phyloP scores from a whole-genome alignment of 331 rosid genomes.

The Ulmus americana region DNA sequence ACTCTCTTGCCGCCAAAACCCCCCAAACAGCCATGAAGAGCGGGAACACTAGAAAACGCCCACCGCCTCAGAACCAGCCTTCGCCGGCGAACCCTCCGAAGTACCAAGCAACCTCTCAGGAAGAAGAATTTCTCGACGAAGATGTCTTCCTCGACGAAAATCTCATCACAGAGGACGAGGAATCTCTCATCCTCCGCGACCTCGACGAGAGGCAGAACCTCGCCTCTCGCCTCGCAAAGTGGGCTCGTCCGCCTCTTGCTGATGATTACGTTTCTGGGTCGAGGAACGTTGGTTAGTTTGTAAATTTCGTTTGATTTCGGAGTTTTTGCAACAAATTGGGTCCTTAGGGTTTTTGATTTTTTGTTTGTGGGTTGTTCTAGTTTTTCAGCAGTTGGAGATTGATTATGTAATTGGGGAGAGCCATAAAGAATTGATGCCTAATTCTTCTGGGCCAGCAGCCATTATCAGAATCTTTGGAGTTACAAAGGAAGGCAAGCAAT shows the following conservation, averaged over 20 bases:
- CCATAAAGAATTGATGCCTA: slow-evolving; percentile 54
- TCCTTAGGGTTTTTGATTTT: slow-evolving; percentile 10
- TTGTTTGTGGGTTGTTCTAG: slow-evolving; percentile 27
- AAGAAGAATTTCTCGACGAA: slow-evolving; percentile 82
- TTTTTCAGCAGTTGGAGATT: slow-evolving; percentile 86
- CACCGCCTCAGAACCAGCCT: slow-evolving; percentile 37
- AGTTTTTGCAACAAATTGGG: slow-evolving; percentile 5
- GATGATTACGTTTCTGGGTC: slow-evolving; percentile 48
- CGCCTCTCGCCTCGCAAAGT: slow-evolving; percentile 58
- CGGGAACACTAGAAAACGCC: slow-evolving; percentile 51
- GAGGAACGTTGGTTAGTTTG: slow-evolving; percentile 51
- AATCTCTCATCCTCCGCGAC: slow-evolving; percentile 75
- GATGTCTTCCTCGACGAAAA: slow-evolving; percentile 74
- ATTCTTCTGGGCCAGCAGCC: slow-evolving; percentile 69
- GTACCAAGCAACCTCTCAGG: slow-evolving; percentile 48
- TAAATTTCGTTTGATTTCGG: slow-evolving; percentile 5
- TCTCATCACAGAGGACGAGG: slow-evolving; percentile 63
- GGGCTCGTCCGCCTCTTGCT: slow-evolving; percentile 75
- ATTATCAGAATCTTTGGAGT: slow-evolving; percentile 85
- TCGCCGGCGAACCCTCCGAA: slow-evolving; percentile 45
- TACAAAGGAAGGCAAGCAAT: slow-evolving; percentile 70
- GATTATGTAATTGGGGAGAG: slow-evolving; percentile 82
- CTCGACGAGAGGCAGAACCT: slow-evolving; percentile 68
- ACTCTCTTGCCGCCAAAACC: not conserved
- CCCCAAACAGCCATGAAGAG: slow-evolving; percentile 38